phyloP scores from a whole-genome alignment of 768 basidiomycete genomes.

The Pleurotus citrinopileatus region DNA sequence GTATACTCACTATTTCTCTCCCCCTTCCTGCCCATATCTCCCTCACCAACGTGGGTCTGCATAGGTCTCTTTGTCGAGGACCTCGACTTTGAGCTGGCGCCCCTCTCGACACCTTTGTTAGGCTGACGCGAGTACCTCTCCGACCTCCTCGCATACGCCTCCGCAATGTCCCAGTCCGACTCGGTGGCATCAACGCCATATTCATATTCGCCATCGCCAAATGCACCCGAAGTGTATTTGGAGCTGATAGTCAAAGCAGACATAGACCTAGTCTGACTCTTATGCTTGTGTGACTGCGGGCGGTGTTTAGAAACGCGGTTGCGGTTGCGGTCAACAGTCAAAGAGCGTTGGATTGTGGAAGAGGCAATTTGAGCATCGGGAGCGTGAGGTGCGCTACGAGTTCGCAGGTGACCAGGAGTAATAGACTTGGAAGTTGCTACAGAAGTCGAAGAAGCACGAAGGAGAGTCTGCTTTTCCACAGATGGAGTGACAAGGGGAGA shows the following conservation, averaged over 20 bases:
- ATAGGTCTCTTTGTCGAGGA: neutral
- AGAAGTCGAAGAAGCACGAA: constrained; percentile 2
- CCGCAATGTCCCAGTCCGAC: constrained; percentile 7
- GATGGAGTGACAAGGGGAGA: neutral
- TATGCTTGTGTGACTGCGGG: neutral
- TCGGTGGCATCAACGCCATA: neutral
- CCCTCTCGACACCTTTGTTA: neutral
- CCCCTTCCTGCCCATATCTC: neutral
- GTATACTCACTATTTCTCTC: constrained; percentile 7
- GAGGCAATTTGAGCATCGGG: neutral
- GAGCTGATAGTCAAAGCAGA: constrained; percentile 7
- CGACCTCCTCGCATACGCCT: neutral
- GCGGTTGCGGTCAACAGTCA: too few relatives aligned
- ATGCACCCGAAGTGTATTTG: neutral
- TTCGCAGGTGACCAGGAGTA: neutral
- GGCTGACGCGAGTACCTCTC: neutral
- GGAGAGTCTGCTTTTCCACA: neutral
- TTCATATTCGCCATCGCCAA: neutral
- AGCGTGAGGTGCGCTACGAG: neutral
- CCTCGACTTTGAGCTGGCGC: too few relatives aligned
- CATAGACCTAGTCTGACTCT: constrained; percentile 5
- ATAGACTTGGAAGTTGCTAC: neutral
- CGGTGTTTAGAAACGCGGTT: too few relatives aligned
- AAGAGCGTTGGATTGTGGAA: neutral
- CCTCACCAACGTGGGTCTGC: neutral